Evolutionary conservation across 2,329 filamentous ascomycete species (phyloP).

Genomic region (Talaromyces marneffei): DNA sequence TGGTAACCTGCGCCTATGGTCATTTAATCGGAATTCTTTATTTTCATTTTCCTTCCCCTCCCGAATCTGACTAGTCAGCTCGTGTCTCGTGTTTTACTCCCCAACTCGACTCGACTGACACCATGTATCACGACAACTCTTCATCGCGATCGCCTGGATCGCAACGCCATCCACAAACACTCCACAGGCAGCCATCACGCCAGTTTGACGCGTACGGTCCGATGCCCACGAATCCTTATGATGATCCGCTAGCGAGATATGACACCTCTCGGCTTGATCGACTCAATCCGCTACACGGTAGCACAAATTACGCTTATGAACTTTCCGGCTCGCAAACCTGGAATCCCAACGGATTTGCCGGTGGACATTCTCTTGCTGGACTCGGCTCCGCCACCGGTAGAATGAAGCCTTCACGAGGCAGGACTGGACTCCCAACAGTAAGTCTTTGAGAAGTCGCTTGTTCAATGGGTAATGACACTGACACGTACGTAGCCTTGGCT

Average conservation of each 20-base stretch:
- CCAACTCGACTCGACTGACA: constrained; percentile 11
- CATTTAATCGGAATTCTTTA: not conserved
- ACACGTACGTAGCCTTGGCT: constrained; percentile 52
- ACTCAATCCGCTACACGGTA: constrained; percentile 52
- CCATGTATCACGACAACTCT: constrained; percentile 64
- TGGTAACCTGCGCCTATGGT: constrained; percentile 14
- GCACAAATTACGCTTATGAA: constrained; percentile 62
- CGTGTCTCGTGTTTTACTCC: not conserved
- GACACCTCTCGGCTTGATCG: constrained; percentile 53
- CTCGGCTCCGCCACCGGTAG: constrained; percentile 53
- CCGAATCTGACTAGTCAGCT: not conserved
- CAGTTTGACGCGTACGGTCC: constrained; percentile 70
- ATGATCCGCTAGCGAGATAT: constrained; percentile 57
- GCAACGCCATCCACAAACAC: constrained; percentile 59
- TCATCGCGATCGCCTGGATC: constrained; percentile 68
- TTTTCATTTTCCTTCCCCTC: constrained; percentile 1
- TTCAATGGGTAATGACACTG: not conserved
- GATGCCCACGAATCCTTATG: constrained; percentile 65
- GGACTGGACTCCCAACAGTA: constrained; percentile 66
- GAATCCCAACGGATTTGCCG: constrained; percentile 69
- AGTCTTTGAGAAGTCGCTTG: constrained; percentile 34
- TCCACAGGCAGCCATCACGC: constrained; percentile 67
- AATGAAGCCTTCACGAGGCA: constrained; percentile 52
- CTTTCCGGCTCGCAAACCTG: constrained; percentile 66
- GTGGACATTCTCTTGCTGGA: constrained; percentile 58